Percentiles rank a stretch among this genome's conserved stretches.
Conservation (phyloP, 306 rosid species). For the Ormosia semicastrata region DNA sequence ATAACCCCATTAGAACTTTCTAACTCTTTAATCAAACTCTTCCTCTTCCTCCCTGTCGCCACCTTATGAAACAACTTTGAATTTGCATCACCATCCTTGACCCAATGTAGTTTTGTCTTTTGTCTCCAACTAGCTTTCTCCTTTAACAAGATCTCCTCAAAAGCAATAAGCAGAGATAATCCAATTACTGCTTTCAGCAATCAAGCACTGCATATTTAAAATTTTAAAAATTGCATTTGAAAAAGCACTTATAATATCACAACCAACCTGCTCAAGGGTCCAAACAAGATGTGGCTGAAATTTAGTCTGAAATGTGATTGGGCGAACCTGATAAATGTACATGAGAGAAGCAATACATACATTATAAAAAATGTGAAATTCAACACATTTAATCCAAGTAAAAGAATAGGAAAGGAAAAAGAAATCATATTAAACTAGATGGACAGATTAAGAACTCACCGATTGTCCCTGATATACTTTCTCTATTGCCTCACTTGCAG, state of each 20-base stretch:
- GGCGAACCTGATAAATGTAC: constrained; percentile 65
- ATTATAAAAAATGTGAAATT: constrained; percentile 6
- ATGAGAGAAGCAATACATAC: constrained; percentile 9
- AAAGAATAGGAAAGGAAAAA: not conserved
- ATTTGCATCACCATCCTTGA: too few species aligned
- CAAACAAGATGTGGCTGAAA: constrained; percentile 93
- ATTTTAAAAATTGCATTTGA: not conserved
- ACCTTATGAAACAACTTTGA: too few species aligned
- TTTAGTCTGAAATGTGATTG: constrained; percentile 75
- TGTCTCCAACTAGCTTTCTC: too few species aligned
- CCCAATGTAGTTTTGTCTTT: too few species aligned
- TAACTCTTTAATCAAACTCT: too few species aligned
- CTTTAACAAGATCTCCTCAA: too few species aligned
- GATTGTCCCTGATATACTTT: constrained; percentile 77
- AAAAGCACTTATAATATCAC: constrained; percentile 2
- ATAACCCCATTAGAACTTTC: too few species aligned
- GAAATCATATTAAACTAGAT: not conserved
- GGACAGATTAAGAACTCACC: constrained; percentile 52
- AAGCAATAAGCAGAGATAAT: too few species aligned
- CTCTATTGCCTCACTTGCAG: constrained; percentile 99
- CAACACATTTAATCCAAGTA: not conserved
- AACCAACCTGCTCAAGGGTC: constrained; percentile 81
- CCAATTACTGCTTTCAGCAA: not conserved
- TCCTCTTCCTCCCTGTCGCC: too few species aligned
- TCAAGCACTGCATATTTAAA: constrained; percentile 4